phyloP scores from a whole-genome alignment of 192 early-diverging fungal genomes.

The Podila minutissima region DNA sequence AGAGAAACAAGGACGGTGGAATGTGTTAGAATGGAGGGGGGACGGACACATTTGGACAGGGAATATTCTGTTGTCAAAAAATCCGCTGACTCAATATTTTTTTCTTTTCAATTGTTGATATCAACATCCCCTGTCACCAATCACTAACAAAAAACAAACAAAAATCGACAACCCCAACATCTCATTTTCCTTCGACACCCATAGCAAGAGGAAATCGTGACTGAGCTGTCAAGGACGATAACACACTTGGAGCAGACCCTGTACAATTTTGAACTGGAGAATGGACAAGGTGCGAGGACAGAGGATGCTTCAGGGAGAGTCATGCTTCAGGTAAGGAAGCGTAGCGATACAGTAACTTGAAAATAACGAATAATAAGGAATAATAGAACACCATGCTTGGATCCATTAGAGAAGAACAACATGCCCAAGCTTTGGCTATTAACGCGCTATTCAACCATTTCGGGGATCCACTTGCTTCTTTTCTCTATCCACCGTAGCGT shows the following conservation, averaged over 20 bases:
- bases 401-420: neutral
- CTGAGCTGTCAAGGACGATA: slow-evolving; percentile 22
- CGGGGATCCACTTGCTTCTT: neutral
- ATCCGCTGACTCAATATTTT: no score
- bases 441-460: no score
- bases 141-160: neutral
- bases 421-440: neutral
- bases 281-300: slow-evolving; percentile 4
- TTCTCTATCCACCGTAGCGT: slow-evolving; percentile 12
- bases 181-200: no score
- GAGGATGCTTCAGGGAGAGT: slow-evolving; percentile 26
- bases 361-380: no score
- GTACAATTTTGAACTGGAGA: slow-evolving; percentile 27
- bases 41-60: no score
- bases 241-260: slow-evolving; percentile 40
- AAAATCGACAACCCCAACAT: neutral
- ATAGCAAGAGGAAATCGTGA: slow-evolving; percentile 32
- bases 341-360: no score
- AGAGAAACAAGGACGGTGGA: no score
- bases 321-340: slow-evolving; percentile 26
- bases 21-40: no score
- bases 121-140: neutral
- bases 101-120: no score
- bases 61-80: no score
- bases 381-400: neutral